Evolutionary conservation across 768 basidiomycete species (phyloP), one percentile per base, ranked within the genome.

Genomic region (Solioccasus polychromus): DNA sequence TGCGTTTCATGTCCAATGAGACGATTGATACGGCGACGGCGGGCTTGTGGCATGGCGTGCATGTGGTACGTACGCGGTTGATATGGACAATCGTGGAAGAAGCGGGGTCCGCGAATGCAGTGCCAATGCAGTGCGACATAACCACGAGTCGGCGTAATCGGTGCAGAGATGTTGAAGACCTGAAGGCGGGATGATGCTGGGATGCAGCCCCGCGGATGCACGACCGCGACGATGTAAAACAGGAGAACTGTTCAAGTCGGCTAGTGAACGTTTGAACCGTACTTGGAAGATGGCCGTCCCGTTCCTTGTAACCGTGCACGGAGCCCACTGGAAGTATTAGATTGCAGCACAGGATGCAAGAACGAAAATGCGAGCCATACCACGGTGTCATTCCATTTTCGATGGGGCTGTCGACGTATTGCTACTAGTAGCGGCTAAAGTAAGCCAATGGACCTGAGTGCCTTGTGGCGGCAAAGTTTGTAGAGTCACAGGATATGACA

Each of bases 111-210:
- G 11, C 10, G n/a, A 22, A n/a, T 44, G 59, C 58, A 34, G 34
- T 61, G 44, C 26, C 26, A 18, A 39, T 44, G 59, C 48, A 28
- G 35, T 45, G 45, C 25, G 14, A 1, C 34, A 45, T 50, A 45
- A 23, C 34, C 25, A 31, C 23, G 26, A 17, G 34, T n/a, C 17
- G 30, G 38, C 8, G 39, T 42, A 41, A 44, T 37, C 46, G 37
- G 51, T 50, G 48, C n/a, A 24, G 37, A 43, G 26, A 48, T 57
- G 43, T 14, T 30, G 7, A 12, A 24, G 15, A 15, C 28, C 12
- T 20, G 20, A 25, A 35, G 48, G 10, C 14, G 4, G 19, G 35
- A 22, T 28, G 39, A 18, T 22, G 20, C 6, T 18, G 18, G 22
- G 38, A 40, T 25, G 32, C 18, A 24, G 39, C 39, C 20, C 40